Percentiles rank a stretch among this genome's conserved stretches.
These are phyloP conservation scores for Penicillium decumbens DNA, from an alignment of 2,329 filamentous ascomycete species.

Conservation along the genomic window DNA sequence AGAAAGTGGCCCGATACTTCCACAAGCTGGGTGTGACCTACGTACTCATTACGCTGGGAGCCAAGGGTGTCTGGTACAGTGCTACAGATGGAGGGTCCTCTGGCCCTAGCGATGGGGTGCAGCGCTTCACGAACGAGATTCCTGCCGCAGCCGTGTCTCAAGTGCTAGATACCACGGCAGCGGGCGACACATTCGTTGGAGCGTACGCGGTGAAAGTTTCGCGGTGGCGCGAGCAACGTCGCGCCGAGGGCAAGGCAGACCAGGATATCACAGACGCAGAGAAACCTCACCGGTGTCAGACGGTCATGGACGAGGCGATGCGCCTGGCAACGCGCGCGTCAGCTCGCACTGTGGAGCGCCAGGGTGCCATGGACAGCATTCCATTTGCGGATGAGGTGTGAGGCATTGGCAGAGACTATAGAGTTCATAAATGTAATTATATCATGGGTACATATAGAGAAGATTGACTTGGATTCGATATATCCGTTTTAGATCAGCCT, in stretches of 20 bases:
- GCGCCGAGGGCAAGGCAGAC: conserved; percentile 49
- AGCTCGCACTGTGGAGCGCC: conserved; percentile 43
- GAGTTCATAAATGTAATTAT: conserved; percentile 11
- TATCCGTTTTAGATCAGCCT: neutral
- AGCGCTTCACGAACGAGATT: conserved; percentile 42
- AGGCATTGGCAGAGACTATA: conserved; percentile 2
- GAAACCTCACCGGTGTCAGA: conserved; percentile 36
- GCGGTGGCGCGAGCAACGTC: conserved; percentile 40
- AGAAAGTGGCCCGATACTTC: conserved; percentile 59
- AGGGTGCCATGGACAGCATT: conserved; percentile 48
- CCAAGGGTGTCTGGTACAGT: conserved; percentile 68
- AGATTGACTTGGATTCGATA: neutral
- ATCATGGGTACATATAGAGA: conserved; percentile 2
- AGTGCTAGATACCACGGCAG: conserved; percentile 89
- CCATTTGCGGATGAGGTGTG: conserved; percentile 46
- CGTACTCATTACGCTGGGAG: conserved; percentile 79
- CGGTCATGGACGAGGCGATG: conserved; percentile 45
- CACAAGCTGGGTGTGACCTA: conserved; percentile 65
- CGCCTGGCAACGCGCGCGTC: conserved; percentile 43
- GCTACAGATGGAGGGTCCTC: conserved; percentile 48
- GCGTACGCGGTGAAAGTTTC: conserved; percentile 74
- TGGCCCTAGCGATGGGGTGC: conserved; percentile 28
- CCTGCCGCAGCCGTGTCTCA: conserved; percentile 61
- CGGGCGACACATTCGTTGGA: conserved; percentile 91
- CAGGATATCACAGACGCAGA: conserved; percentile 38